Base-by-base conservation (phyloP, 2,329 filamentous ascomycete species). In the Aspergillus pseudoterreus region DNA sequence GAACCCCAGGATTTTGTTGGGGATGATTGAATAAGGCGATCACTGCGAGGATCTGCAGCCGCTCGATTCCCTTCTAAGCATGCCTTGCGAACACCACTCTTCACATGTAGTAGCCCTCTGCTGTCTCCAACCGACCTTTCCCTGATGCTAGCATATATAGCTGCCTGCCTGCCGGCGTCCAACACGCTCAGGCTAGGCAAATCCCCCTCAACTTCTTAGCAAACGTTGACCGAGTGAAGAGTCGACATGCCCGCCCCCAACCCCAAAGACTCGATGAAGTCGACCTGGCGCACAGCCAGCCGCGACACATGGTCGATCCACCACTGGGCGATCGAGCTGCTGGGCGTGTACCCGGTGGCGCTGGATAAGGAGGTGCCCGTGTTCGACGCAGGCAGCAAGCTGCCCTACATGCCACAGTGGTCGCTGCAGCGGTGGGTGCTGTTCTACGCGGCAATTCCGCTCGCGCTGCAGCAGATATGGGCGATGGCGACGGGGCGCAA, bases 241-340 rank as follows among this genome's bases (percentile, higher is more conserved):
- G 19, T 19, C 21, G 58, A 30, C 30, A 60, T 57, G 46, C 22
- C 22, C 22, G 44, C 56, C 14, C 35, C 35, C 3, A 49, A 54
- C 44, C 58, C 60, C 9, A 66, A 66, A 50, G 64, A 67, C 54
- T 67, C 64, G 1, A 66, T 67, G 64, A 63, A 56, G 48, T 67
- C 64, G 19, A 67, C 64, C 32, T 67, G 64, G 64, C 63, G 59
- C 14, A 56, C 49, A 5, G 59, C 54, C 14, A 51, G 57, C 45
- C 62, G 61, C 22, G 50, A 50, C 32, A 50, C 56, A 52, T 66
- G 63, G 64, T 63, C 38, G 4, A 48, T 59, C 36, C 45, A 57
- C 42, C 64, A 66, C 54, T 61, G 61, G 58, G 47, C 59, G 22
- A 42, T 66, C 6, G 61, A 66, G 14, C 11, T 56, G 14, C 50